These are phyloP conservation scores for Citrus inodora DNA, from an alignment of 345 rosid species.

Conservation along the genomic window DNA sequence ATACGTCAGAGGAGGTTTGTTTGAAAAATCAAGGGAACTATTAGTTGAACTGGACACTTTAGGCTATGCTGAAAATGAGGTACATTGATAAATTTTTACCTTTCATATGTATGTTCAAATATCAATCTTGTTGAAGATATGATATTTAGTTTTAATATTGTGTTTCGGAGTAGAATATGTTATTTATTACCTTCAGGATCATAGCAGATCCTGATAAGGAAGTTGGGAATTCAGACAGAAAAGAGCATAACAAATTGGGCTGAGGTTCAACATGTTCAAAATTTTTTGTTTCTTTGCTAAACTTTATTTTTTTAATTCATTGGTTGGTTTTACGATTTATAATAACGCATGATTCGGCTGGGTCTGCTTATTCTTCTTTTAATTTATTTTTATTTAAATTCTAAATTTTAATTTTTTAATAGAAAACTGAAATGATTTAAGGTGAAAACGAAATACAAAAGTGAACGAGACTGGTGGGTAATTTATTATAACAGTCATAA, in stretches of 20 bases:
- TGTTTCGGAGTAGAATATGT: background rate
- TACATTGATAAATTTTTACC: conserved; percentile 15
- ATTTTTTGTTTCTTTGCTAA: background rate
- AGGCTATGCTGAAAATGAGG: conserved; percentile 85
- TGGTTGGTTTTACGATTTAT: background rate
- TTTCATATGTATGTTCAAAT: conserved; percentile 6
- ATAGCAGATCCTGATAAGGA: background rate
- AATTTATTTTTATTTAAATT: too few species aligned
- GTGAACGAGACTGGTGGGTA: background rate
- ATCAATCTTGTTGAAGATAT: background rate
- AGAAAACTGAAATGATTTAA: background rate
- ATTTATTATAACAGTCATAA: background rate
- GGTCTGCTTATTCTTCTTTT: too few species aligned
- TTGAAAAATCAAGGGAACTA: conserved; percentile 80
- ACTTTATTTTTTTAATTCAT: background rate
- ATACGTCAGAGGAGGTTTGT: conserved; percentile 83
- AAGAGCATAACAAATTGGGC: background rate
- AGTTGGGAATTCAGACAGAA: background rate
- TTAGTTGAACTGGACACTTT: conserved; percentile 61
- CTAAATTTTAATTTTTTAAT: background rate
- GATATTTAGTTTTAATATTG: background rate
- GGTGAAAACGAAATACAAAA: background rate
- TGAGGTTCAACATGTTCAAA: background rate
- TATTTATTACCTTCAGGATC: background rate
- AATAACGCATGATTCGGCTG: too few species aligned